Conservation (phyloP, 768 basidiomycete species). For the Lyophyllum atratum region DNA sequence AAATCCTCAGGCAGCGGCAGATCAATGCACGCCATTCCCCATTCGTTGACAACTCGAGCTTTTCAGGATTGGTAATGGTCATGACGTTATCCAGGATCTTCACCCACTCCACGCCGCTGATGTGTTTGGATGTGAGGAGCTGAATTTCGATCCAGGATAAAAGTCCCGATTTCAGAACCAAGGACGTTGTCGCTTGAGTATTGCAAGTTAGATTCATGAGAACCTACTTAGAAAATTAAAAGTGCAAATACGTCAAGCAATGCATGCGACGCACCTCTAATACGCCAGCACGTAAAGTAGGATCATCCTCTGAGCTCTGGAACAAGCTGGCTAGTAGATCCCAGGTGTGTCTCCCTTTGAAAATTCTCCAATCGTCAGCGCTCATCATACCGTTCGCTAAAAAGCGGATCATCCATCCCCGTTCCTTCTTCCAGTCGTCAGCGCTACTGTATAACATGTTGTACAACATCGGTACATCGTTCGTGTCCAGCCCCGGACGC, state of each 20-base stretch:
- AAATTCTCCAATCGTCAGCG: constrained; percentile 76
- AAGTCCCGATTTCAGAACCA: constrained; percentile 72
- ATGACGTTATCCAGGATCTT: constrained; percentile 68
- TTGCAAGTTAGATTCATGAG: constrained; percentile 76
- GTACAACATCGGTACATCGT: constrained; percentile 91
- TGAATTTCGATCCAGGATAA: constrained; percentile 86
- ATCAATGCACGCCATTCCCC: constrained; percentile 64
- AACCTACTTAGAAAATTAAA: constrained; percentile 43
- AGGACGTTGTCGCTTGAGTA: constrained; percentile 63
- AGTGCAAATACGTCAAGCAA: not conserved
- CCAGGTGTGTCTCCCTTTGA: constrained; percentile 86
- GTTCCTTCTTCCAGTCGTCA: constrained; percentile 84
- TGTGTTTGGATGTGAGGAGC: constrained; percentile 35
- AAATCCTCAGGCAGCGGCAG: constrained; percentile 48
- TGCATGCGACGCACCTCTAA: constrained; percentile 58
- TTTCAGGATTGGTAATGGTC: constrained; percentile 46
- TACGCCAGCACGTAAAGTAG: constrained; percentile 53
- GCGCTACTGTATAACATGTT: constrained; percentile 80
- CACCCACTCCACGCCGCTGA: constrained; percentile 59
- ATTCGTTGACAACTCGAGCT: constrained; percentile 52
- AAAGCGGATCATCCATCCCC: constrained; percentile 87
- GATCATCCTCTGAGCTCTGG: constrained; percentile 62
- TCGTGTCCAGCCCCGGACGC: constrained; percentile 75
- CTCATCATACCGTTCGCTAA: constrained; percentile 79
- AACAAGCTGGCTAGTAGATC: constrained; percentile 83